A percentile compares a stretch with the other conserved stretches of the same genome.
These are phyloP conservation scores for Phytophthora capsici DNA, from an alignment of 352 stramenopile species.

Conservation along the genomic window DNA sequence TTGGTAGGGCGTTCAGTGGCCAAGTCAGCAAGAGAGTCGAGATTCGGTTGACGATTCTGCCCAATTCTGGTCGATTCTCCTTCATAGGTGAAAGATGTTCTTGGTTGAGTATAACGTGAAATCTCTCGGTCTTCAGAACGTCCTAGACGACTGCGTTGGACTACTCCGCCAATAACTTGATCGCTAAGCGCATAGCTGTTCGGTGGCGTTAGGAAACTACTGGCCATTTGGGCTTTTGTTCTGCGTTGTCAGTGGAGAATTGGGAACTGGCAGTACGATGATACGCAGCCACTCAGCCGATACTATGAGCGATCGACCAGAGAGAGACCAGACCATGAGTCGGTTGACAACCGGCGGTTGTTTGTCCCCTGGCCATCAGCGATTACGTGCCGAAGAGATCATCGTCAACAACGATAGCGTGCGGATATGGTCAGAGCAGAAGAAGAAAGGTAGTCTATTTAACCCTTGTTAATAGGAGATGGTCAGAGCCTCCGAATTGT, in stretches of 20 bases:
- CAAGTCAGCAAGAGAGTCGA: slow-evolving; percentile 9
- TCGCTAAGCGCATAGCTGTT: slow-evolving; percentile 10
- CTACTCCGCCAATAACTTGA: slow-evolving; percentile 7
- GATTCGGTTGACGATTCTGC: neutral
- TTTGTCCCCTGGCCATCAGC: slow-evolving; percentile 3
- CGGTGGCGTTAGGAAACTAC: slow-evolving; percentile 13
- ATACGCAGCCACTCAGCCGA: neutral
- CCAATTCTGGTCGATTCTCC: neutral
- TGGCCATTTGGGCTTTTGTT: slow-evolving; percentile 6
- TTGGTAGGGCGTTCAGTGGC: neutral
- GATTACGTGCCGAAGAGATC: slow-evolving; percentile 13
- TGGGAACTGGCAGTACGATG: slow-evolving; percentile 9
- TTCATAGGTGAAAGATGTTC: neutral
- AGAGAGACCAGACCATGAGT: too few relatives aligned
- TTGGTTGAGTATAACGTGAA: slow-evolving; percentile 7
- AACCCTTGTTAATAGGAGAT: too few relatives aligned
- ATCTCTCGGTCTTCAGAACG: neutral
- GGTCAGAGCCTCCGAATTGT: neutral
- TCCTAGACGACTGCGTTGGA: slow-evolving; percentile 2
- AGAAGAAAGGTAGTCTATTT: too few relatives aligned
- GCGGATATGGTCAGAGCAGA: too few relatives aligned
- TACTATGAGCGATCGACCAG: neutral
- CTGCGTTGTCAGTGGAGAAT: neutral
- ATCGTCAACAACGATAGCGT: slow-evolving; percentile 24
- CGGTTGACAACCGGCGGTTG: neutral